Conservation (phyloP, 352 stramenopile genomes). For the Globisporangium okanoganense region DNA sequence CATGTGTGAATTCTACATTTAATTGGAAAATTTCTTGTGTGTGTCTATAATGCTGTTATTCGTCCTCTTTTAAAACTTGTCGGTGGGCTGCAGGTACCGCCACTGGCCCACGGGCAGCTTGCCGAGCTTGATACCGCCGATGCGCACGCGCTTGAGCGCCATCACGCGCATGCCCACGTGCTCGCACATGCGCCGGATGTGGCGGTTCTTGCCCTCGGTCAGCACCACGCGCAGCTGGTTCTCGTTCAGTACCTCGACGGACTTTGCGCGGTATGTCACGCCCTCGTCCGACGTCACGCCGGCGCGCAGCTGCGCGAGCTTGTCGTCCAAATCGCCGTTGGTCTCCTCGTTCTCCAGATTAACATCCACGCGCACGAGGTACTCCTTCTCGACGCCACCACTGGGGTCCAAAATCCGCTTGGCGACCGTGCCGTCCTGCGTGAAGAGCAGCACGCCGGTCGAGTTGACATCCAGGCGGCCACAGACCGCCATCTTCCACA, state of each 20-base stretch:
- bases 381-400: conserved; percentile 78
- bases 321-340: conserved; percentile 46
- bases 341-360: conserved; percentile 48
- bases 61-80: conserved; percentile 32
- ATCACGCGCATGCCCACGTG: conserved; percentile 87
- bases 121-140: conserved; percentile 85
- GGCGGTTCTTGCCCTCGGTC: conserved; percentile 94
- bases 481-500: conserved; percentile 82
- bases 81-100: conserved; percentile 72
- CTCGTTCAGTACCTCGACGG: conserved; percentile 72
- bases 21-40: background rate
- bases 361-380: conserved; percentile 71
- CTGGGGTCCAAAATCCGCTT: conserved; percentile 78
- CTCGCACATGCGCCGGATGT: conserved; percentile 96
- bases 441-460: conserved; percentile 77
- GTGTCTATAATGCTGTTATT: background rate
- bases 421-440: conserved; percentile 71
- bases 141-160: conserved; percentile 89
- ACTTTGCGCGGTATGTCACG: conserved; percentile 73
- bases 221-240: conserved; percentile 88
- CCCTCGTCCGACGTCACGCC: conserved; percentile 57
- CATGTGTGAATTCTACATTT: conserved; percentile 6
- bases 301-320: conserved; percentile 45
- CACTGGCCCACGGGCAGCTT: conserved; percentile 68
- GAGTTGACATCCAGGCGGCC: conserved; percentile 83